phyloP scores from a whole-genome alignment of 345 rosid genomes.

The Gossypium sturtianum region DNA sequence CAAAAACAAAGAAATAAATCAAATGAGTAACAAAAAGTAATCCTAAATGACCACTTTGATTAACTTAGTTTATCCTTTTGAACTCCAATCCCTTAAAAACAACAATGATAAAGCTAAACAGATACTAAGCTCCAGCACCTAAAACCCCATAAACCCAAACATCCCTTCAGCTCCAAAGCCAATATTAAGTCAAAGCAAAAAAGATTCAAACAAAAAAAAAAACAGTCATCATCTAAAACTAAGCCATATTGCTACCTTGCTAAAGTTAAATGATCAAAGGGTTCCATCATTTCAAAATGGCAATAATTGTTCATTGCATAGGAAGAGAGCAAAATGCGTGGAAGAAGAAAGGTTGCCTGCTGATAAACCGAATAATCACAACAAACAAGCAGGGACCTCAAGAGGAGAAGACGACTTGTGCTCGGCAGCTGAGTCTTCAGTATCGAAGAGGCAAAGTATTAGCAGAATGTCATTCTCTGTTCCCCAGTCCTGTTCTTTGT shows the following conservation, averaged over 20 bases:
- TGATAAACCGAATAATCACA: constrained; percentile 9
- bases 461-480: constrained; percentile 49
- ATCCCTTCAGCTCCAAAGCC: neutral
- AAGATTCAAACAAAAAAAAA: neutral
- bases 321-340: constrained; percentile 51
- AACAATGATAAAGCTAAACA: too few relatives aligned
- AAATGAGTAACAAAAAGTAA: neutral
- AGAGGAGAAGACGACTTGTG: constrained; percentile 45
- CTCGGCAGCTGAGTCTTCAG: constrained; percentile 77
- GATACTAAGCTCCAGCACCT: too few relatives aligned
- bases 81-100: too few relatives aligned
- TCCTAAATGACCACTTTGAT: too few relatives aligned
- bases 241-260: neutral
- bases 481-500: constrained; percentile 50
- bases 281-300: constrained; percentile 39
- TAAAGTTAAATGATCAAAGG: neutral
- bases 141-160: neutral
- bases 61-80: too few relatives aligned
- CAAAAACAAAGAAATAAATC: neutral
- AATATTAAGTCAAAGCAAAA: neutral
- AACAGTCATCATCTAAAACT: neutral
- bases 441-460: constrained; percentile 39
- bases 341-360: constrained; percentile 24
- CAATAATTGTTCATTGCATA: constrained; percentile 20
- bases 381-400: constrained; percentile 26